These are phyloP conservation scores for Microglena sp. DNA, from an alignment of 139 green algal genomes.

Conservation along the genomic window DNA sequence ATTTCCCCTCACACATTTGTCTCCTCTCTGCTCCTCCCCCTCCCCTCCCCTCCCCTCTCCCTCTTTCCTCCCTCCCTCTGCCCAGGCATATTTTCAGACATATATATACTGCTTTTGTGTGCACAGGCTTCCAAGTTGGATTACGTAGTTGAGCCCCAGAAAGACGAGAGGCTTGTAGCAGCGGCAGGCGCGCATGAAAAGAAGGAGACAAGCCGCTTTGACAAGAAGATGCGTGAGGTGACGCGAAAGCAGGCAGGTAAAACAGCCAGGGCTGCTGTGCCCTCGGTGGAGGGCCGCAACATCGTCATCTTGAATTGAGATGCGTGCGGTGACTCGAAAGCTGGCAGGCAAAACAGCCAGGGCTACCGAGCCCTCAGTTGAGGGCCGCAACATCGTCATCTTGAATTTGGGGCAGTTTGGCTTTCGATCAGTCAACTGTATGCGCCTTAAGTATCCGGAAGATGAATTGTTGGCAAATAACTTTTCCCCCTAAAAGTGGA, in stretches of 20 bases:
- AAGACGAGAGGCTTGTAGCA: not conserved
- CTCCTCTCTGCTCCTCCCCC: too few relatives aligned
- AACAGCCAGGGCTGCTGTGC: constrained; percentile 25
- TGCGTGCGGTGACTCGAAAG: not conserved
- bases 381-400: constrained; percentile 26
- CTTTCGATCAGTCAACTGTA: too few relatives aligned
- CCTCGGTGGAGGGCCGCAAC: constrained; percentile 27
- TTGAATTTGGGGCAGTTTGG: too few relatives aligned
- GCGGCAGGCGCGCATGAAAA: not conserved
- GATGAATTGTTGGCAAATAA: too few relatives aligned
- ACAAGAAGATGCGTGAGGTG: constrained; percentile 36
- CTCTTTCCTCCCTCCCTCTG: too few relatives aligned
- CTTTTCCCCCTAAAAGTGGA: too few relatives aligned
- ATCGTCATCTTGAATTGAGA: constrained; percentile 29
- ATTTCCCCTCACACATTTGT: too few relatives aligned
- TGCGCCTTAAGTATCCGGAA: too few relatives aligned
- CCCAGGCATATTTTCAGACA: too few relatives aligned
- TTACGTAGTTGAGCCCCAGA: constrained; percentile 25
- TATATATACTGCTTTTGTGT: too few relatives aligned
- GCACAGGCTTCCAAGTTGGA: constrained; percentile 30
- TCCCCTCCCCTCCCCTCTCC: too few relatives aligned
- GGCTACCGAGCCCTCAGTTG: constrained; percentile 22
- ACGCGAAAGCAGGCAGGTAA: constrained; percentile 20
- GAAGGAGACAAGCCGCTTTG: constrained; percentile 13
- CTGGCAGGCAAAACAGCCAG: constrained; percentile 10